Evolutionary conservation across 2,329 filamentous ascomycete species (phyloP).

Genomic region (Cyphellophora europaea): DNA sequence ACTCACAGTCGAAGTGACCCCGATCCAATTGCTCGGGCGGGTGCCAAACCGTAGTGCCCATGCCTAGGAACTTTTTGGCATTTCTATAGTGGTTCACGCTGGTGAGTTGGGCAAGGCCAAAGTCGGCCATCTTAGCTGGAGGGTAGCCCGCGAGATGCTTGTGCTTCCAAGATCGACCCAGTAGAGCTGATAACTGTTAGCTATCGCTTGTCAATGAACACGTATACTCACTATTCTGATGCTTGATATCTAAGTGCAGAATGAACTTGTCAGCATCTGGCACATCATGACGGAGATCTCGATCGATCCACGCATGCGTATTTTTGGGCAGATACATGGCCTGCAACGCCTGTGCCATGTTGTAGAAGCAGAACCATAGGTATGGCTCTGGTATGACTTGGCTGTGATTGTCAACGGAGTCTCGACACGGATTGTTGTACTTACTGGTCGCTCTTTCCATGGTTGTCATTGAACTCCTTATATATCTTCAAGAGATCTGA

Average conservation of each 20-base stretch:
- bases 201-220: no score
- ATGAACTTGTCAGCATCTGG: no score
- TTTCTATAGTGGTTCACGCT: not conserved
- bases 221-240: no score
- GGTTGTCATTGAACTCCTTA: not conserved
- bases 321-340: no score
- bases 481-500: not conserved
- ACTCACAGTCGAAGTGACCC: not conserved
- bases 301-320: no score
- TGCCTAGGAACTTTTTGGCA: not conserved
- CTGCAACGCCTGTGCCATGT: not conserved
- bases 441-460: not conserved
- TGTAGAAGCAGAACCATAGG: not conserved
- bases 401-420: no score
- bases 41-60: not conserved
- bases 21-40: not conserved
- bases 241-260: not conserved
- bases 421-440: no score
- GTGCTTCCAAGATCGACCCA: not conserved
- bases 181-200: no score
- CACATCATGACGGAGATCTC: no score
- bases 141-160: not conserved
- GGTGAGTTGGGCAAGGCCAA: not conserved
- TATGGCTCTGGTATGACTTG: not conserved
- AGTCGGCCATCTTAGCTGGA: not conserved